phyloP scores from a whole-genome alignment of 257 asterid genomes.

The Avicennia marina region DNA sequence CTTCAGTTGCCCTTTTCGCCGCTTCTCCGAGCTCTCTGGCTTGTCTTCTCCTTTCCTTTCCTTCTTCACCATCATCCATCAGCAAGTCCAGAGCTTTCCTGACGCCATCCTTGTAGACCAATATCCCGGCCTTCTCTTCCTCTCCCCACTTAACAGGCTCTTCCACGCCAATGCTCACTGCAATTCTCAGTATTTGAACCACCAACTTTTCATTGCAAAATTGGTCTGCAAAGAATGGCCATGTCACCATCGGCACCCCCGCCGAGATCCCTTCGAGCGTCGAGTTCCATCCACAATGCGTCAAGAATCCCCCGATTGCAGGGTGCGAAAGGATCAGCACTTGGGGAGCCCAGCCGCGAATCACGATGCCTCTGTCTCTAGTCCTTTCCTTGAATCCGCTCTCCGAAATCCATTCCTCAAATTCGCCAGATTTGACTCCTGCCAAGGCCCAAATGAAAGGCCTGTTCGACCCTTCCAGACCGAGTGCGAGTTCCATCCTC shows the following conservation, averaged over 20 bases:
- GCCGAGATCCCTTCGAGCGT: constrained; percentile 31
- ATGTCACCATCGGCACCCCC: constrained; percentile 36
- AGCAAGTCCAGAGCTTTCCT: constrained; percentile 24
- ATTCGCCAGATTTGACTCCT: too few relatives aligned
- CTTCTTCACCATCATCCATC: constrained; percentile 35
- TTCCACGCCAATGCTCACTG: constrained; percentile 32
- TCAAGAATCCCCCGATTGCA: too few relatives aligned
- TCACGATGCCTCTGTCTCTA: too few relatives aligned
- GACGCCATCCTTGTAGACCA: constrained; percentile 32
- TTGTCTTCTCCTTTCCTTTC: constrained; percentile 17
- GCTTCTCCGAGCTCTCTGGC: constrained; percentile 7
- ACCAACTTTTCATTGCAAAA: constrained; percentile 32
- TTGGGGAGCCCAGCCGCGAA: too few relatives aligned
- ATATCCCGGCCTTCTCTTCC: constrained; percentile 34
- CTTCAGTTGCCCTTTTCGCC: too few relatives aligned
- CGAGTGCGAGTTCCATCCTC: constrained; percentile 22
- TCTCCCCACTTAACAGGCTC: constrained; percentile 42
- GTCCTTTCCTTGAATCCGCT: too few relatives aligned
- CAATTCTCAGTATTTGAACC: constrained; percentile 27
- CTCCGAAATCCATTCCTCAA: too few relatives aligned
- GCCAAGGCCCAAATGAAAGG: constrained; percentile 28
- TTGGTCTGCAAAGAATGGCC: constrained; percentile 54
- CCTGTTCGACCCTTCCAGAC: constrained; percentile 1
- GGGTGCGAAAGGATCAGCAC: too few relatives aligned
- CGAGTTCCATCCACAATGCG: too few relatives aligned